Percentiles rank a stretch among this genome's conserved stretches.
Conservation (phyloP, 2,329 filamentous ascomycete species). For the Chrysoporthe puriensis region DNA sequence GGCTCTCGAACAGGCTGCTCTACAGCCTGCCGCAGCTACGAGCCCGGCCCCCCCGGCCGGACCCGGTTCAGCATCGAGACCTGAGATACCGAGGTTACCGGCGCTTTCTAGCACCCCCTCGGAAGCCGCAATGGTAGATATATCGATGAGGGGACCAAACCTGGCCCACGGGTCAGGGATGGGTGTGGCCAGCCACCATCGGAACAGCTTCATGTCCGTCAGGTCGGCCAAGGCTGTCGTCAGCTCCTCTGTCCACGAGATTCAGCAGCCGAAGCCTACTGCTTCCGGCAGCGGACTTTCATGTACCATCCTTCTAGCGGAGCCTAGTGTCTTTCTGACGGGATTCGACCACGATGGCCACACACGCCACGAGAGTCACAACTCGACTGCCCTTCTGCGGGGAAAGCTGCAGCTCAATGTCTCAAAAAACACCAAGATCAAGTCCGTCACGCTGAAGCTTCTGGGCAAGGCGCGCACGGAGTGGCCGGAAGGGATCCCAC, state of each 20-base stretch:
- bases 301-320: conserved; percentile 74
- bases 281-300: conserved; percentile 76
- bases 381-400: conserved; percentile 77
- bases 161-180: conserved; percentile 16
- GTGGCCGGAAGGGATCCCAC: conserved; percentile 96
- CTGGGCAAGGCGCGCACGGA: conserved; percentile 85
- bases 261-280: conserved; percentile 67
- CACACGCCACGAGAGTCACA: conserved; percentile 57
- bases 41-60: neutral
- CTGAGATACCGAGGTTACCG: neutral
- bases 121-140: conserved; percentile 23
- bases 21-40: neutral
- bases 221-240: conserved; percentile 55
- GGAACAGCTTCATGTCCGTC: conserved; percentile 56
- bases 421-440: conserved; percentile 89
- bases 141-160: conserved; percentile 14
- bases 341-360: conserved; percentile 76
- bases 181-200: conserved; percentile 36
- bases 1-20: conserved; percentile 2
- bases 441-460: conserved; percentile 85
- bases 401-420: conserved; percentile 82
- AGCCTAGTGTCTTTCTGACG: conserved; percentile 78
- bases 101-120: neutral
- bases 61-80: neutral
- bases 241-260: conserved; percentile 55